Conservation (phyloP, 306 rosid genomes). For the Bauhinia variegata region DNA sequence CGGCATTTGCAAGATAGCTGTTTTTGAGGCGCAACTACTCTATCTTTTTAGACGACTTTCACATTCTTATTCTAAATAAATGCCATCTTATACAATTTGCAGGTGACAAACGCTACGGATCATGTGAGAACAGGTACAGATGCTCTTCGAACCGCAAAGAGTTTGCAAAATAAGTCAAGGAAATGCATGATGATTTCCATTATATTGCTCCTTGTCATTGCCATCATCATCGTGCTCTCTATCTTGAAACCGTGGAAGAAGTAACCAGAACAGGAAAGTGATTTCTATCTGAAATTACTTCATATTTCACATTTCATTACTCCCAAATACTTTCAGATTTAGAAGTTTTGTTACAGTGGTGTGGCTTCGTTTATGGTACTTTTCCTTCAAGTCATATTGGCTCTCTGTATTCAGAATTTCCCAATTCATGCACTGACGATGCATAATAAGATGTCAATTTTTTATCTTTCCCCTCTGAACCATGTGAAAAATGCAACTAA, state of each 20-base stretch:
- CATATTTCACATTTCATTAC: neutral
- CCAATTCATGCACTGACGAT: slow-evolving; percentile 20
- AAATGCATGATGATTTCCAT: slow-evolving; percentile 88
- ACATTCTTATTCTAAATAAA: neutral
- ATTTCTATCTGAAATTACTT: neutral
- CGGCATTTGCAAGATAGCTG: neutral
- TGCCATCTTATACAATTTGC: slow-evolving; percentile 24
- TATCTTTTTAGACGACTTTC: no score
- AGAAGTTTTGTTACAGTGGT: slow-evolving; percentile 4
- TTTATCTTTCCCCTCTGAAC: neutral
- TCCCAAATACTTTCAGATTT: neutral
- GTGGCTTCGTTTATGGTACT: slow-evolving; percentile 1
- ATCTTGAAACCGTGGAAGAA: slow-evolving; percentile 79
- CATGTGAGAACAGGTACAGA: slow-evolving; percentile 70
- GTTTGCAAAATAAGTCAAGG: slow-evolving; percentile 75
- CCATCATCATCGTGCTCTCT: slow-evolving; percentile 62
- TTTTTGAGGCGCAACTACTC: neutral
- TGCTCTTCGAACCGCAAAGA: slow-evolving; percentile 74
- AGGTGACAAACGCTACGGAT: slow-evolving; percentile 90
- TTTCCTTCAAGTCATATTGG: neutral
- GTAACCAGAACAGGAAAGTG: slow-evolving; percentile 37
- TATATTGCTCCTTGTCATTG: slow-evolving; percentile 65
- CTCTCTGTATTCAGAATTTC: neutral
- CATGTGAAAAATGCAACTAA: slow-evolving; percentile 14
- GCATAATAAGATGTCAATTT: slow-evolving; percentile 8